Evolutionary conservation across 2,329 filamentous ascomycete genomes (phyloP).

Genomic region (Paecilomyces fulvus): DNA sequence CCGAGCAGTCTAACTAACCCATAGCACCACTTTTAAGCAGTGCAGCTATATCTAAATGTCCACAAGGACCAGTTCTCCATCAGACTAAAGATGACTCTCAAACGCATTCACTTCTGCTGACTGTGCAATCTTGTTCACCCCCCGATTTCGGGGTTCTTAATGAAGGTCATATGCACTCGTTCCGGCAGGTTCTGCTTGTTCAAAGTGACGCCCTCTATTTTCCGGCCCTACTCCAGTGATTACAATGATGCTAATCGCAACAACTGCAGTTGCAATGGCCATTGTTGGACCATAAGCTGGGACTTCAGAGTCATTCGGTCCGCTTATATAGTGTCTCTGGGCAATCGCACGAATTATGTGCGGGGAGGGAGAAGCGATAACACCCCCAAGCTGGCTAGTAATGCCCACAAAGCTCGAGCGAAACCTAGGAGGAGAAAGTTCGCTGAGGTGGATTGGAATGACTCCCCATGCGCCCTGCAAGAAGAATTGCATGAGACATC

Average conservation of each 20-base stretch:
- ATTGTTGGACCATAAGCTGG: not conserved
- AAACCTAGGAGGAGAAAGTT: conserved; percentile 26
- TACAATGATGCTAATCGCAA: not conserved
- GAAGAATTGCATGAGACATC: conserved; percentile 32
- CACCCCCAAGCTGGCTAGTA: conserved; percentile 33
- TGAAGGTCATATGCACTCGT: not conserved
- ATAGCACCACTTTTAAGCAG: not conserved
- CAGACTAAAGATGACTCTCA: not conserved
- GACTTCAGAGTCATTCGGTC: not conserved
- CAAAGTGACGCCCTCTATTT: not conserved
- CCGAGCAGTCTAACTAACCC: not conserved
- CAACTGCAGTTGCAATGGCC: not conserved
- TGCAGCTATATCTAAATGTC: not conserved
- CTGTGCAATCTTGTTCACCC: not conserved
- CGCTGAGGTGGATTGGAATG: conserved; percentile 31
- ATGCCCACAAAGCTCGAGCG: conserved; percentile 27
- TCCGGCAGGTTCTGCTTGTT: not conserved
- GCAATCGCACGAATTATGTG: conserved; percentile 37
- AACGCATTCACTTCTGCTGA: not conserved
- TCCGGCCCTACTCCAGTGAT: not conserved
- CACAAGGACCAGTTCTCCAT: not conserved
- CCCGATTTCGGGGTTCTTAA: not conserved
- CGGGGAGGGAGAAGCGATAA: conserved; percentile 32
- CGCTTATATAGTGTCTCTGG: conserved; percentile 19
- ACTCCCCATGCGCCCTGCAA: conserved; percentile 31